Conservation (phyloP, 352 stramenopile species). For the Halophytophthora polymorphica region DNA sequence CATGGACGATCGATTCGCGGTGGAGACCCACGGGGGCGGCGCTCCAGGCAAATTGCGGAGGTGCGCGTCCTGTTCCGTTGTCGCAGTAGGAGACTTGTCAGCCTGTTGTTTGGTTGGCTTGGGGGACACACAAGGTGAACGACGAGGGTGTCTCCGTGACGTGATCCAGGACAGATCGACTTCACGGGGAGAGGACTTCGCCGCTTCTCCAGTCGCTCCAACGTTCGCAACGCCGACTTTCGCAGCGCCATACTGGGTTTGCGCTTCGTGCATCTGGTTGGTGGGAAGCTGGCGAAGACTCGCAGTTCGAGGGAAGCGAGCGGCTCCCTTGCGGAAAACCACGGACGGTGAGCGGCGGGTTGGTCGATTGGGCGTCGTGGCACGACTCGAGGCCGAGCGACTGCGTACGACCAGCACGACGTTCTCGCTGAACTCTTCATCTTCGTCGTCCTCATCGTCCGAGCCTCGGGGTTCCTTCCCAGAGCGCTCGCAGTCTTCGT, state of each 20-base stretch:
- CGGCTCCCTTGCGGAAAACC: constrained; percentile 13
- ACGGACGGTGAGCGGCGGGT: constrained; percentile 11
- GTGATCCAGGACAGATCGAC: constrained; percentile 7
- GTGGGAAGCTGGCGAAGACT: constrained; percentile 10
- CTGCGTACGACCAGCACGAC: constrained; percentile 15
- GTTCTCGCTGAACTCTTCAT: constrained; percentile 13
- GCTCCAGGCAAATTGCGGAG: neutral
- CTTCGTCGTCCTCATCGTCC: constrained; percentile 7
- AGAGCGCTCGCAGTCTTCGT: neutral
- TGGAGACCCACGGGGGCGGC: constrained; percentile 15
- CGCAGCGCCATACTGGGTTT: neutral
- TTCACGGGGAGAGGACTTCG: constrained; percentile 16
- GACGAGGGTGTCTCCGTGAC: constrained; percentile 2
- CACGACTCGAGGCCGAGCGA: constrained; percentile 11
- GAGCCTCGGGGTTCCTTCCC: neutral
- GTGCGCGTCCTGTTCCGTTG: neutral
- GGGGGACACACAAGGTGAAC: constrained; percentile 1
- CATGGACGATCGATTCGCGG: constrained; percentile 19
- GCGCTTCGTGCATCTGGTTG: constrained; percentile 11
- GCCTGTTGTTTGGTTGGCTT: neutral
- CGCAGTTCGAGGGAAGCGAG: constrained; percentile 17
- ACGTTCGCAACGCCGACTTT: neutral
- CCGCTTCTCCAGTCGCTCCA: neutral
- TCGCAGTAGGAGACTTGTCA: neutral
- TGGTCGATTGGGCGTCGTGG: constrained; percentile 1